These are phyloP conservation scores for Gracilaria gracilis DNA, from an alignment of 23 red algal genomes.

Conservation along the genomic window DNA sequence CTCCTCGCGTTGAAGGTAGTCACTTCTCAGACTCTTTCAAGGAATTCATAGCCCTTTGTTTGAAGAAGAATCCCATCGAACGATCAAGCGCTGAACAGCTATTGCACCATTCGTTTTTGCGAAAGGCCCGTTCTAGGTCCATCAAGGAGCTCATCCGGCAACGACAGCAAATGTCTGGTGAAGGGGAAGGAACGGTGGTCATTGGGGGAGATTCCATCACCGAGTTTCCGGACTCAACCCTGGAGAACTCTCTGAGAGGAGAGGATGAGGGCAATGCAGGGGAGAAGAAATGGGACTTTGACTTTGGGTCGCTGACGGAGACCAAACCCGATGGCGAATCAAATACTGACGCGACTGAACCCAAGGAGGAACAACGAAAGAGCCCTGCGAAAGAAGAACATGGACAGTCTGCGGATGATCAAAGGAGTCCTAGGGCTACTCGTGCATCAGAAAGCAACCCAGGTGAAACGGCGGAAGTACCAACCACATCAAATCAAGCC, in stretches of 20 bases:
- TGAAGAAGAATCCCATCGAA: conserved; percentile 75
- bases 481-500: neutral
- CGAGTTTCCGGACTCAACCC: conserved; percentile 25
- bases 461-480: neutral
- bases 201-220: conserved; percentile 36
- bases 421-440: neutral
- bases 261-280: neutral
- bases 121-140: conserved; percentile 56
- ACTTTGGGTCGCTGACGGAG: conserved; percentile 51
- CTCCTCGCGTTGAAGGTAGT: conserved; percentile 79
- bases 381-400: neutral
- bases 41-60: conserved; percentile 72
- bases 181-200: conserved; percentile 9
- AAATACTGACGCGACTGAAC: neutral
- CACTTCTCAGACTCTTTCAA: conserved; percentile 77
- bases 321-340: conserved; percentile 16
- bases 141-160: conserved; percentile 55
- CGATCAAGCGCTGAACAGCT: conserved; percentile 76
- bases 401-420: neutral
- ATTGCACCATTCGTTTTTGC: conserved; percentile 74
- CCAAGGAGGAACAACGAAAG: too few species aligned
- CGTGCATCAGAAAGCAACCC: neutral
- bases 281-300: conserved; percentile 55
- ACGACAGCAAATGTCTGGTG: conserved; percentile 28
- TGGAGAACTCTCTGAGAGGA: neutral